A percentile compares a stretch with the other conserved stretches of the same genome.
Conservation (phyloP, 2,329 filamentous ascomycete genomes). For the Paecilomyces fulvus region DNA sequence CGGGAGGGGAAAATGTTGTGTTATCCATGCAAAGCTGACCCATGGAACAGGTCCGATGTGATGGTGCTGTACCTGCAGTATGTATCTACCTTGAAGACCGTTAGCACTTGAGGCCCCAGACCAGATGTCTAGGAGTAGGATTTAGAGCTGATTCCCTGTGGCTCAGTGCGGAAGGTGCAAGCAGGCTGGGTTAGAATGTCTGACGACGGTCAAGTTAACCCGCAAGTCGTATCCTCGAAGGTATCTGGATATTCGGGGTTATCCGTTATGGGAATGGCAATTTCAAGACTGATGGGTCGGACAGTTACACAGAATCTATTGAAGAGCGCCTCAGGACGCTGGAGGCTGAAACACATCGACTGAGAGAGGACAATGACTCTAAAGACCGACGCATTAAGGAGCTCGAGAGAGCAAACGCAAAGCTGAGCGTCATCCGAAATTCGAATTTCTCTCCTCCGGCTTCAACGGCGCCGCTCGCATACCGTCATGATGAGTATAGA, state of each 20-base stretch:
- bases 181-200: constrained; percentile 5
- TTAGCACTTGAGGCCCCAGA: too few species aligned
- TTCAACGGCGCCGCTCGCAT: background rate
- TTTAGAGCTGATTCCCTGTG: background rate
- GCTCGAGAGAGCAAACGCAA: constrained; percentile 1
- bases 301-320: constrained; percentile 8
- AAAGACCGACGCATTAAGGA: constrained; percentile 8
- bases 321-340: constrained; percentile 7
- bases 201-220: constrained; percentile 8
- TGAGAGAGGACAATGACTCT: constrained; percentile 3
- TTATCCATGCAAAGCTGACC: too few species aligned
- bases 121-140: too few species aligned
- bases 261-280: too few species aligned
- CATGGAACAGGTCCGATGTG: constrained; percentile 3
- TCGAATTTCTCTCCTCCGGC: background rate
- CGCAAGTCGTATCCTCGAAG: constrained; percentile 8
- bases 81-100: background rate
- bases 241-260: background rate
- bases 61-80: constrained; percentile 7
- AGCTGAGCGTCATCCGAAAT: background rate
- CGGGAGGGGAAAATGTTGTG: too few species aligned
- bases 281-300: background rate
- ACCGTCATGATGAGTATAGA: background rate
- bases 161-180: constrained; percentile 6
- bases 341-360: constrained; percentile 7